These are phyloP conservation scores for Astrothelium subdiscretum DNA, from an alignment of 495 filamentous ascomycete species.

Conservation along the genomic window DNA sequence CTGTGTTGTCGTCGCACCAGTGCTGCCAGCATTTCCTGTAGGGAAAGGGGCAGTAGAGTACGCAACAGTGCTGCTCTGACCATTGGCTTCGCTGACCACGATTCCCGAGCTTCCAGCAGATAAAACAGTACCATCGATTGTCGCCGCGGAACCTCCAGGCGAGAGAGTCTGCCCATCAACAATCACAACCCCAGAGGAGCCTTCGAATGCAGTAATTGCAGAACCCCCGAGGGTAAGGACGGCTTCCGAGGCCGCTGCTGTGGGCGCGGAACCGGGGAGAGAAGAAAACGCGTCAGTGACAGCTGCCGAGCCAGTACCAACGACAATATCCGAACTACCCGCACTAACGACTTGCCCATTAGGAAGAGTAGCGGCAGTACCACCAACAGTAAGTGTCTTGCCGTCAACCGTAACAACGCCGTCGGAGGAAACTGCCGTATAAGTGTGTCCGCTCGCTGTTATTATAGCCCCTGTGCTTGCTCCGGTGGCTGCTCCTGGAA, in stretches of 20 bases:
- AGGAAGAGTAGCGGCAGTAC: not conserved
- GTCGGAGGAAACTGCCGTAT: not conserved
- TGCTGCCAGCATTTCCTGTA: not conserved
- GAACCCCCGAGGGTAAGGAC: not conserved
- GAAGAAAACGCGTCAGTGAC: not conserved
- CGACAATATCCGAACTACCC: not conserved
- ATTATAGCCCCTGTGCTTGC: not conserved
- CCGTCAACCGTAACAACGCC: not conserved
- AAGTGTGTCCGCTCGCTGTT: slow-evolving; percentile 3
- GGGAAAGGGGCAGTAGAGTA: not conserved
- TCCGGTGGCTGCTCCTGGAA: not conserved
- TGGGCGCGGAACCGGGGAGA: not conserved
- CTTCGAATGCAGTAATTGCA: not conserved
- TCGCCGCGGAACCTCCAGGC: not conserved
- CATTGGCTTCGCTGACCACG: not conserved
- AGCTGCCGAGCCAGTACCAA: not conserved
- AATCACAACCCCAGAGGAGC: not conserved
- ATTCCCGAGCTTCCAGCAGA: not conserved
- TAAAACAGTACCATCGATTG: not conserved
- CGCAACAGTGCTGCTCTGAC: not conserved
- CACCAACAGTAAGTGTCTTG: not conserved
- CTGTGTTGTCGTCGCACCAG: not conserved
- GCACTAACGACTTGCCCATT: not conserved
- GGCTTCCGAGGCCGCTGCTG: not conserved
- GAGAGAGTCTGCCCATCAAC: not conserved